Base-by-base conservation (phyloP, 176 grass and related monocot genomes). In the Echinochloa phyllopogon region DNA sequence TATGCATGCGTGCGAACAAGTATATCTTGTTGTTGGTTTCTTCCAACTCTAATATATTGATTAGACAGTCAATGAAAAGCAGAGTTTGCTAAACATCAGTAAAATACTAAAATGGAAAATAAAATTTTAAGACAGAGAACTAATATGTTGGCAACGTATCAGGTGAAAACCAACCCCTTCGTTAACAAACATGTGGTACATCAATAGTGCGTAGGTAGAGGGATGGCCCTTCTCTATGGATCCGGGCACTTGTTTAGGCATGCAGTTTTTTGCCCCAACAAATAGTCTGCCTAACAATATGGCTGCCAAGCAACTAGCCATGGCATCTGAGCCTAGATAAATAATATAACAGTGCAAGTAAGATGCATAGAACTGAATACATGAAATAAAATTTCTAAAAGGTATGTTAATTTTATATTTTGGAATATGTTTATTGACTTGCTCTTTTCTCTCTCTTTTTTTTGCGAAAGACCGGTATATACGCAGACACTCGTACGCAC, bases 1-100 rank as follows among this genome's bases (percentile, higher is more conserved):
- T 23, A 10, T 80, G 59, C 62, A 53, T 68, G 77, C 45, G 67
- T 39, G 17, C n/a, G 45, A 24, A 51, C 44, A 47, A 80, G 43
- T 41, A 78, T 78, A 65, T 65, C 16, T 64, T 27, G 41, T 49
- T 48, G 59, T 12, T 50, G 60, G 16, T 65, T 79, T 64, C 25
- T 65, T 37, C 27, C 58, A 27, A 61, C 24, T 61, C 58, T 7
- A 58, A 21, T 23, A 21, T 23, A 37, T 79, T 64, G 41, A 65
- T n/a, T 48, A 65, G 15, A 10, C 9, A 50, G 17, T 50, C 27
- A 65, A 79, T 65, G 37, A 79, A 80, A 80, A 66, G 17, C 29
- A 21, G 5, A 39, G 18, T 23, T 64, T 39, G 5, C 12, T 8
- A 43, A 16, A 25, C 38, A 59, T 43, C 37, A 42, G 40, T 76